Percentiles rank a stretch among this genome's conserved stretches.
Evolutionary conservation across 2,329 filamentous ascomycete genomes (phyloP).

Genomic region (Emericellopsis atlantica): DNA sequence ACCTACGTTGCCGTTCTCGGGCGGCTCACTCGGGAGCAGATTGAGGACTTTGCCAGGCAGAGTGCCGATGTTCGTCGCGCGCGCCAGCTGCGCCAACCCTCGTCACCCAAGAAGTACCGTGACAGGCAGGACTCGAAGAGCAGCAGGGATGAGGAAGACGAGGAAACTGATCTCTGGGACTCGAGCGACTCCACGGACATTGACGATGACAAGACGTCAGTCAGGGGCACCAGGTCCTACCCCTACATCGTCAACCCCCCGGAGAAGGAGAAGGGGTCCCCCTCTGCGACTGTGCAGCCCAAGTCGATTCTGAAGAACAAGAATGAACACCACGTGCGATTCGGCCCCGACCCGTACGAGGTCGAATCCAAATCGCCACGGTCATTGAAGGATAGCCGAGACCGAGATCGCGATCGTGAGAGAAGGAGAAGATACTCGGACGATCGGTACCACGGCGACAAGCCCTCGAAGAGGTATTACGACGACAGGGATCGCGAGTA

Average conservation of each 20-base stretch:
- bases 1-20: slow-evolving; percentile 49
- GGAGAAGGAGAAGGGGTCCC: slow-evolving; percentile 17
- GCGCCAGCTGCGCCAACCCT: slow-evolving; percentile 10
- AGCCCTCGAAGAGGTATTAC: slow-evolving; percentile 7
- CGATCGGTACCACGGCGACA: slow-evolving; percentile 14
- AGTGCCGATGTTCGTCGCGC: slow-evolving; percentile 33
- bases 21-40: slow-evolving; percentile 35
- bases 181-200: slow-evolving; percentile 18
- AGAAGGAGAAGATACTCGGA: slow-evolving; percentile 7
- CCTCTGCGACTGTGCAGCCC: slow-evolving; percentile 24
- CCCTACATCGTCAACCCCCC: slow-evolving; percentile 24
- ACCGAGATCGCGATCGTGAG: slow-evolving; percentile 15
- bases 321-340: slow-evolving; percentile 43
- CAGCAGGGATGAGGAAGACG: slow-evolving; percentile 16
- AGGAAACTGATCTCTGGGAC: slow-evolving; percentile 15
- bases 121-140: slow-evolving; percentile 18
- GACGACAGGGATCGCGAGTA: slow-evolving; percentile 8
- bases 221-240: slow-evolving; percentile 17
- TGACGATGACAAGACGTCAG: slow-evolving; percentile 17
- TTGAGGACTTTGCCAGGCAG: slow-evolving; percentile 35
- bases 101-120: slow-evolving; percentile 4
- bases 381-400: slow-evolving; percentile 6
- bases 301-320: slow-evolving; percentile 52
- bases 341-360: slow-evolving; percentile 34
- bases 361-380: slow-evolving; percentile 17